Percentiles rank a stretch among this genome's conserved stretches.
Conservation (phyloP, 1,139 yeast genomes). For the Blastobotrys proliferans region DNA sequence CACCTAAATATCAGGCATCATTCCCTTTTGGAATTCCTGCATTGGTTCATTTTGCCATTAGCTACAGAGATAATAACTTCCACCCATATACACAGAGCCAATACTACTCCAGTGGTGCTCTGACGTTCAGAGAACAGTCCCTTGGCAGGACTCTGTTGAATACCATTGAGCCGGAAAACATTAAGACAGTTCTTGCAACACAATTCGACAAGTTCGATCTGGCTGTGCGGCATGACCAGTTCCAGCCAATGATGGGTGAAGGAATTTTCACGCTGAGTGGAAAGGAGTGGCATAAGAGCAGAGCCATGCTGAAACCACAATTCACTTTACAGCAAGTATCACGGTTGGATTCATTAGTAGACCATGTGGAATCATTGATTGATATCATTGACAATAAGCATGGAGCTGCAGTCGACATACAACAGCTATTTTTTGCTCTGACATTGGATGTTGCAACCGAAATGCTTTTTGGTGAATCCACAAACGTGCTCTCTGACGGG, state of each 20-base stretch:
- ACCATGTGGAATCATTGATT: slow-evolving; percentile 18
- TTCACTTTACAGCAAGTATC: slow-evolving; percentile 54
- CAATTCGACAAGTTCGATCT: slow-evolving; percentile 49
- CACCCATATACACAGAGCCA: slow-evolving; percentile 8
- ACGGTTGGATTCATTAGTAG: slow-evolving; percentile 45
- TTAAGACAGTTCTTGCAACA: slow-evolving; percentile 35
- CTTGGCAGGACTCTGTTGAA: slow-evolving; percentile 8
- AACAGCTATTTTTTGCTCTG: slow-evolving; percentile 45
- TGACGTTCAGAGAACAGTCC: slow-evolving; percentile 19
- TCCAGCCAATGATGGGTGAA: slow-evolving; percentile 48
- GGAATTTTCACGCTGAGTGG: slow-evolving; percentile 58
- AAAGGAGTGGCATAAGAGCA: slow-evolving; percentile 53
- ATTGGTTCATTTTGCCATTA: not conserved
- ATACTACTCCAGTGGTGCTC: slow-evolving; percentile 3
- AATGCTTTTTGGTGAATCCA: slow-evolving; percentile 55
- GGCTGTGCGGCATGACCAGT: slow-evolving; percentile 44
- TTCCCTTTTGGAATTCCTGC: slow-evolving; percentile 14
- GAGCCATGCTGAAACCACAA: slow-evolving; percentile 57
- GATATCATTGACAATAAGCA: slow-evolving; percentile 11
- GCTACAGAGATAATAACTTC: slow-evolving; percentile 3
- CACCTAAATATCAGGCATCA: slow-evolving; percentile 7
- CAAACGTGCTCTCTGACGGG: slow-evolving; percentile 36
- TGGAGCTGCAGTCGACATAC: slow-evolving; percentile 41
- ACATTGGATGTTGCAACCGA: slow-evolving; percentile 59
- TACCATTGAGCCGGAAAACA: slow-evolving; percentile 47